These are phyloP conservation scores for Furcasterigmium furcatum DNA, from an alignment of 2,329 filamentous ascomycete species.

Conservation along the genomic window DNA sequence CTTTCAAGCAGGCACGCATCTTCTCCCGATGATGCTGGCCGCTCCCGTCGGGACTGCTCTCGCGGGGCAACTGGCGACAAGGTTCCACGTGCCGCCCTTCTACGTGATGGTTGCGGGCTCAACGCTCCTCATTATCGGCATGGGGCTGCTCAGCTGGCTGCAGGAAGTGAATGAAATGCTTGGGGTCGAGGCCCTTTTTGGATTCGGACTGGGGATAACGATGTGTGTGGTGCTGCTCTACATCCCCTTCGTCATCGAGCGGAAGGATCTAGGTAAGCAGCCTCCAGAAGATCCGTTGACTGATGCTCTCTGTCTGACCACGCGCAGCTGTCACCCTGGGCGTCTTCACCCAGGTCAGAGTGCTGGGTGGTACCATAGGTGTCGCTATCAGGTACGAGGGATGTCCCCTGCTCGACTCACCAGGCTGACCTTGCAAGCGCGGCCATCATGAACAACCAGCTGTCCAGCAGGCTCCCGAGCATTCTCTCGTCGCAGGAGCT, in stretches of 20 bases:
- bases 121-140: slow-evolving; percentile 25
- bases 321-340: slow-evolving; percentile 28
- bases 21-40: slow-evolving; percentile 27
- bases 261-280: slow-evolving; percentile 23
- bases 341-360: slow-evolving; percentile 31
- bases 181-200: slow-evolving; percentile 30
- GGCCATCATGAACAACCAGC: slow-evolving; percentile 2
- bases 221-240: slow-evolving; percentile 25
- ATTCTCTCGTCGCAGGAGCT: not conserved
- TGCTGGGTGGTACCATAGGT: slow-evolving; percentile 31
- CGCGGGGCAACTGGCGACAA: slow-evolving; percentile 22
- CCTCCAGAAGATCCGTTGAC: slow-evolving; percentile 1
- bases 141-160: slow-evolving; percentile 23
- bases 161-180: slow-evolving; percentile 18
- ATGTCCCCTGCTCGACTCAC: not conserved
- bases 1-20: slow-evolving; percentile 24
- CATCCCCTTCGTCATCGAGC: slow-evolving; percentile 22
- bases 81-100: slow-evolving; percentile 21
- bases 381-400: slow-evolving; percentile 27
- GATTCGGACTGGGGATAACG: slow-evolving; percentile 30
- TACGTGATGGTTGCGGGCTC: slow-evolving; percentile 23
- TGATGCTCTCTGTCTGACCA: not conserved
- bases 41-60: slow-evolving; percentile 25
- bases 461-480: not conserved
- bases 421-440: not conserved